Evolutionary conservation across 2,329 filamentous ascomycete species (phyloP).

Genomic region (Neophaeococcomyces aloes): DNA sequence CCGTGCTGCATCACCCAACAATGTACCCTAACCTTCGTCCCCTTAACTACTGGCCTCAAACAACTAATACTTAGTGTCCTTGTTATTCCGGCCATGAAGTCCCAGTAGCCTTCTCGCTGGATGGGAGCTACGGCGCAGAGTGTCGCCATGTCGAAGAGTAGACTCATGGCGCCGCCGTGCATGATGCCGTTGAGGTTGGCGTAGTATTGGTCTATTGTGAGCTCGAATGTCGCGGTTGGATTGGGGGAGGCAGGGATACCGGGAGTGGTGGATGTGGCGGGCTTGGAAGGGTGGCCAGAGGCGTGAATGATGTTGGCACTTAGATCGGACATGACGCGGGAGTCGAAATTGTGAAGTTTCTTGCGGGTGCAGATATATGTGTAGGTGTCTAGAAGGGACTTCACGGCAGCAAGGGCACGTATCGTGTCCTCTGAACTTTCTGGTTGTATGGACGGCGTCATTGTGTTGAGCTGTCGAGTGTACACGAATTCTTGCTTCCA

Average conservation of each 20-base stretch:
- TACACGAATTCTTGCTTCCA: too few relatives aligned
- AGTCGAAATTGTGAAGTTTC: constrained; percentile 25
- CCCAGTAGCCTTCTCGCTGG: constrained; percentile 40
- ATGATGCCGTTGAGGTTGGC: constrained; percentile 23
- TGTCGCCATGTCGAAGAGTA: constrained; percentile 6
- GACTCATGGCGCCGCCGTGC: constrained; percentile 2
- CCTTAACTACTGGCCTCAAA: constrained; percentile 38
- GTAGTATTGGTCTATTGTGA: constrained; percentile 20
- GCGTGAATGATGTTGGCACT: constrained; percentile 23
- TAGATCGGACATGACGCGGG: constrained; percentile 20
- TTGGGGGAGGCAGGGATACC: constrained; percentile 6
- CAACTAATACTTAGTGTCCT: constrained; percentile 43
- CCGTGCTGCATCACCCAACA: constrained; percentile 18
- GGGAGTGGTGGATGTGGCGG: neutral
- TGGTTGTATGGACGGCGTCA: neutral
- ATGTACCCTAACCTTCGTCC: constrained; percentile 6
- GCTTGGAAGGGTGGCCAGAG: neutral
- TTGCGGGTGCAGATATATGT: constrained; percentile 7
- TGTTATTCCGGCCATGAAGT: constrained; percentile 43
- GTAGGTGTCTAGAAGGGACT: constrained; percentile 1
- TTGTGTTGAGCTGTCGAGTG: too few relatives aligned
- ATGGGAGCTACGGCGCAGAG: constrained; percentile 41
- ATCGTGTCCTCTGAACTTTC: neutral
- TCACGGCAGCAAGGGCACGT: neutral
- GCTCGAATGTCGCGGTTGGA: constrained; percentile 21